phyloP scores from a whole-genome alignment of 345 rosid species.

The Brassica juncea region DNA sequence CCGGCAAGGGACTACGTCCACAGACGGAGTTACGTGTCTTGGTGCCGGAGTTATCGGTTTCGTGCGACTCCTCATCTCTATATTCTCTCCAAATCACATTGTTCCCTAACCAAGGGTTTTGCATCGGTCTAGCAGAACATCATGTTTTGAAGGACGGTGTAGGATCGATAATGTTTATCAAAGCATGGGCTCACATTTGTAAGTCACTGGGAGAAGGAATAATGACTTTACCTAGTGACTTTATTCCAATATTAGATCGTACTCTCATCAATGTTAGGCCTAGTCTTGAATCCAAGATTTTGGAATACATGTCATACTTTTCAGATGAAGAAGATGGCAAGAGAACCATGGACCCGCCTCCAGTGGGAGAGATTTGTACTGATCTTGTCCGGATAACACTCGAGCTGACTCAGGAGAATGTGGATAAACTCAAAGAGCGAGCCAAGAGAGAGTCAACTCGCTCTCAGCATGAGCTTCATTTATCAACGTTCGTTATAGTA shows the following conservation, averaged over 20 bases:
- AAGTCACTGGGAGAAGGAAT: background rate
- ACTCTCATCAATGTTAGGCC: conserved; percentile 20
- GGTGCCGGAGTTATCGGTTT: background rate
- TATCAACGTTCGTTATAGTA: conserved; percentile 43
- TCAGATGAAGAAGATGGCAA: conserved; percentile 10
- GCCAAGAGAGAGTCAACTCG: conserved; percentile 10
- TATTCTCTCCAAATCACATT: conserved; percentile 3
- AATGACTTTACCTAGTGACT: background rate
- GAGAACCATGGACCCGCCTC: conserved; percentile 13
- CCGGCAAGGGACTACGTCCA: background rate
- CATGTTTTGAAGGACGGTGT: conserved; percentile 28
- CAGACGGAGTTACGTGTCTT: background rate
- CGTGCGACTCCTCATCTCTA: background rate
- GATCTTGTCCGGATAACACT: conserved; percentile 35
- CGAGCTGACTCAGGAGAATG: conserved; percentile 18
- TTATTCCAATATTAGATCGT: conserved; percentile 39
- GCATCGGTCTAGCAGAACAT: conserved; percentile 5
- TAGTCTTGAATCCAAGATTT: conserved; percentile 2
- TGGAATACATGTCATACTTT: background rate
- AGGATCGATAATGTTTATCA: conserved; percentile 15
- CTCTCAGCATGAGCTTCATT: conserved; percentile 9
- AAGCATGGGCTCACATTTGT: conserved; percentile 40
- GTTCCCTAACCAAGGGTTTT: conserved; percentile 4
- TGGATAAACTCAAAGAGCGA: conserved; percentile 28
- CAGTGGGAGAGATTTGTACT: background rate